These are phyloP conservation scores for Gomphus sp. DNA, from an alignment of 1,284 basidiomycete genomes.

Conservation along the genomic window DNA sequence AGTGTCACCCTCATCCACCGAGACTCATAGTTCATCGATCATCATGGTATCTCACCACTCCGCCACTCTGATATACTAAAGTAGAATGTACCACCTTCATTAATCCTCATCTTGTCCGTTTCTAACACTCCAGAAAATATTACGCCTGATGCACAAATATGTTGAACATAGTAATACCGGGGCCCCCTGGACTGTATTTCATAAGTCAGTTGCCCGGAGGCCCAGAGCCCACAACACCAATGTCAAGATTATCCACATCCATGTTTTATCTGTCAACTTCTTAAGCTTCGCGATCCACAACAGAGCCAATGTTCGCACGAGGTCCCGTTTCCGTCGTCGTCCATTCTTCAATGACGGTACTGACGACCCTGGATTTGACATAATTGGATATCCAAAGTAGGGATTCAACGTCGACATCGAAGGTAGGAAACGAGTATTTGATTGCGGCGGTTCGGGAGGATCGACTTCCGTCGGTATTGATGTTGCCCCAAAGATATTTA, in stretches of 20 bases:
- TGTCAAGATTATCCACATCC: conserved; percentile 8
- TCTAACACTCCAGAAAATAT: too few relatives aligned
- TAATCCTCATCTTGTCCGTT: too few relatives aligned
- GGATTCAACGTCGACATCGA: conserved; percentile 55
- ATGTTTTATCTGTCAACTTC: conserved; percentile 6
- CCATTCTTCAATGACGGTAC: conserved; percentile 42
- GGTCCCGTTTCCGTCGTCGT: conserved; percentile 61
- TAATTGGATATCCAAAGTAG: conserved; percentile 75
- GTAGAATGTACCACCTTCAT: too few relatives aligned
- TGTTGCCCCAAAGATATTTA: conserved; percentile 17
- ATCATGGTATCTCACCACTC: not conserved
- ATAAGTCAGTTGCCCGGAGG: not conserved
- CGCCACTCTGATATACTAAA: not conserved
- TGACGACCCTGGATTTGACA: conserved; percentile 24
- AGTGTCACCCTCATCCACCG: too few relatives aligned
- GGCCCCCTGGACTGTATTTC: not conserved
- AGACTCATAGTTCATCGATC: too few relatives aligned
- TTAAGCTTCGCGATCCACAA: conserved; percentile 30
- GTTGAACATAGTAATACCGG: not conserved
- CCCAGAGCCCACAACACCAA: conserved; percentile 2
- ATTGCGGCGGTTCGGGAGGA: not conserved
- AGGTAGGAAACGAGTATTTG: conserved; percentile 15
- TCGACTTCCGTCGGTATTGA: conserved; percentile 1
- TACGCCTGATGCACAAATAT: too few relatives aligned
- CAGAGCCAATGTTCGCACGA: conserved; percentile 51